Base-by-base conservation (phyloP, 129 eudicot genomes). In the Helianthus tuberosus region DNA sequence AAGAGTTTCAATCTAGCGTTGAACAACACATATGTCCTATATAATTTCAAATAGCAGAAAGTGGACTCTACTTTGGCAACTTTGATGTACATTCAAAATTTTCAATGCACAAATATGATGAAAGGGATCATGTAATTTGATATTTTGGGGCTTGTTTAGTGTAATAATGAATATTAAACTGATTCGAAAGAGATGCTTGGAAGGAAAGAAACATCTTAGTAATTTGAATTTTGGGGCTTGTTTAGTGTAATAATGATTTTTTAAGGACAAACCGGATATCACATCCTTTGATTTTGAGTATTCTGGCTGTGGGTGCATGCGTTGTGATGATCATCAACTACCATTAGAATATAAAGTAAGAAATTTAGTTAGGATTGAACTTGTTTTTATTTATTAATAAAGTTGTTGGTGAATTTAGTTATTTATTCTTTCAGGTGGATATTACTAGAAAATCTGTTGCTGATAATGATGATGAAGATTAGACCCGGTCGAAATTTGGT, bases 231-330 rank as follows among this genome's bases (percentile, higher is more conserved):
- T 25, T 25, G 29, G 29, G 29, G 29, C 29, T 25, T 25, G 29
- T 25, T 0, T 25, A 2, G 29, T 25, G 29, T 25, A 25, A 25
- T 25, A 25, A 25, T 89, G 74, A 87, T 86, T 79, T 80, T 84
- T 81, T 36, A 90, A 84, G 69, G 91, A 90, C 50, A 89, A 81
- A 66, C 81, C 95, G 4, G 89, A 86, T 64, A 57, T 72, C 10
- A 49, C 66, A 1, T 47, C 76, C 14, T 46, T 50, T 32, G 66
- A 75, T 50, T 64, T 64, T 25, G 78, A 67, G 11, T 71, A 41
- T 55, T 75, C 74, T 49, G 65, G 67, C 10, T 60, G 60, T 73
- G 82, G 76, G 51, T 90, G 96, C 73, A 83, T 32, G 68, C 81
- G 50, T 15, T 89, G 87, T 58, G 68, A 82, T 58, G 77, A 84